A percentile compares a stretch with the other conserved stretches of the same genome.
Conservation (phyloP, 208 protist species). For the Balamuthia mandrillaris region DNA sequence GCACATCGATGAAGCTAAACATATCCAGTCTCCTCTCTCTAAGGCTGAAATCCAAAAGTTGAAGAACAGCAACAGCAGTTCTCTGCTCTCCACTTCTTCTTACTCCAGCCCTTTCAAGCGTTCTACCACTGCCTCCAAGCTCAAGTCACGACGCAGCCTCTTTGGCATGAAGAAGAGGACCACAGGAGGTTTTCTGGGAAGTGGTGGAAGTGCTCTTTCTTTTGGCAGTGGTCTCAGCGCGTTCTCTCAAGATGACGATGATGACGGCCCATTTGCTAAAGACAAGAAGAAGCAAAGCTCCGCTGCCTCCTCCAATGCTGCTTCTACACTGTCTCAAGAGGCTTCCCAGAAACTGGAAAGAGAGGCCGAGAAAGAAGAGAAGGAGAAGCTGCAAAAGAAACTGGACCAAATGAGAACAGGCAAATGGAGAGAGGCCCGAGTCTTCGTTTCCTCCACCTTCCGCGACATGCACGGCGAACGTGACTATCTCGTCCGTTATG, state of each 20-base stretch:
- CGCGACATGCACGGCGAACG: constrained; percentile 93
- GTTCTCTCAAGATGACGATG: constrained; percentile 21
- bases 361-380: constrained; percentile 22
- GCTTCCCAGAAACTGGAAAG: neutral
- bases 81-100: neutral
- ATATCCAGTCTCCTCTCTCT: neutral
- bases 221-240: neutral
- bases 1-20: constrained; percentile 3
- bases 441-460: constrained; percentile 93
- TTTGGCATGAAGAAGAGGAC: too few species aligned
- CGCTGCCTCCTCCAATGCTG: too few species aligned
- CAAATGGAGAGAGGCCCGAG: constrained; percentile 67
- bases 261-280: neutral
- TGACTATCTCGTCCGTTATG: constrained; percentile 81
- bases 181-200: too few species aligned
- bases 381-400: too few species aligned
- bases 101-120: constrained; percentile 32
- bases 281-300: neutral
- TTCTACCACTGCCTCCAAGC: neutral
- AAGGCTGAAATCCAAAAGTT: too few species aligned
- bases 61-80: neutral
- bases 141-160: neutral
- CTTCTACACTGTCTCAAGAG: constrained; percentile 20
- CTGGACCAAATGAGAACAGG: neutral
- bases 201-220: too few species aligned